Base-by-base conservation (phyloP, 148 eudicot genomes). In the Dianthus caryophyllus region DNA sequence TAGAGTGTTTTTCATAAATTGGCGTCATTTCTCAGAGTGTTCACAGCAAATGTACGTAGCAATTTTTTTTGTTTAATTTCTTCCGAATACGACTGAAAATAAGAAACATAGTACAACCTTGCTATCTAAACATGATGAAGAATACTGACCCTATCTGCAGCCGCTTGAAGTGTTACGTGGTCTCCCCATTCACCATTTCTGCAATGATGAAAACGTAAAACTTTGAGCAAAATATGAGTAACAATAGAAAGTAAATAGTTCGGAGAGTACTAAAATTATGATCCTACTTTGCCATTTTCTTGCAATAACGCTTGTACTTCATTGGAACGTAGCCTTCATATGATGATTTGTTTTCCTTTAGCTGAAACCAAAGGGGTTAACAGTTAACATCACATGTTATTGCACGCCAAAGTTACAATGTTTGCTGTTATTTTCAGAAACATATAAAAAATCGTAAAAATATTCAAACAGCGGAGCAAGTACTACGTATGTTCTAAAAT, bases 131-230 rank as follows among this genome's bases (percentile, higher is more conserved):
- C 56, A 73, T 20, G 62, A 20, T 49, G 68, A 69, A 62, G 71
- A 56, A 47, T 49, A 39, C 65, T 39, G 54, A 90, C 97, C 88
- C 78, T 83, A 66, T 91, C 97, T 71, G 97, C 95, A 22, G 97
- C 97, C 24, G 97, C 97, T 83, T 91, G 97, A 75, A 91, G 80
- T 18, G 97, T 91, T 60, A 91, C 77, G 75, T 88, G 97, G 78
- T 88, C 96, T 51, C 96, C 97, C 96, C 97, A 91, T 81, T 91
- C 92, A 70, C 97, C 96, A 31, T 79, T 76, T 74, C 97, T 91
- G 86, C 67, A 80, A 46, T 29, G 57, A 68, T 10, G 10, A 18
- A 39, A 18, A 14, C 39, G 2, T n/a, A 25, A 56, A 61, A 33
- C 20, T 61, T 13, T 9, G 20, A 47, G 16, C 18, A 61, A 46